Evolutionary conservation across 2,329 filamentous ascomycete species (phyloP).

Genomic region (Tolypocladium amazonense): DNA sequence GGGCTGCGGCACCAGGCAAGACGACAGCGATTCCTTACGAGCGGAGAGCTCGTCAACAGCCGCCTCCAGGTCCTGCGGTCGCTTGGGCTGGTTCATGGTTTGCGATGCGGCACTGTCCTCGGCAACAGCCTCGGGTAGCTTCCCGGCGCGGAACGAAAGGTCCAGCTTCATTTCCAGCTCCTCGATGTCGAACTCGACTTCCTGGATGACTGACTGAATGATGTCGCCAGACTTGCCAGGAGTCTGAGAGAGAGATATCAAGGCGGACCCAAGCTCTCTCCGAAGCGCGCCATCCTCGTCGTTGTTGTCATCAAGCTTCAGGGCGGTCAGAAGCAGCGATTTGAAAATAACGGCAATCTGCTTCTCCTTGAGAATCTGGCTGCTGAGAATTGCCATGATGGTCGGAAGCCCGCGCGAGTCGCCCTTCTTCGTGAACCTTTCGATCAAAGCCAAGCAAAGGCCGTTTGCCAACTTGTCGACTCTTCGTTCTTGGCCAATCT

Average conservation of each 20-base stretch:
- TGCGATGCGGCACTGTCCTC: slow-evolving; percentile 32
- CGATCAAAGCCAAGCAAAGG: slow-evolving; percentile 54
- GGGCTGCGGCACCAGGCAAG: slow-evolving; percentile 41
- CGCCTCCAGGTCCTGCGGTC: slow-evolving; percentile 25
- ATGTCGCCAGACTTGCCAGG: slow-evolving; percentile 47
- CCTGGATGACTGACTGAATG: slow-evolving; percentile 56
- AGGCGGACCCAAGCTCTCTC: slow-evolving; percentile 51
- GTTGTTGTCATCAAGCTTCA: slow-evolving; percentile 43
- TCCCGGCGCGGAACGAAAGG: slow-evolving; percentile 50
- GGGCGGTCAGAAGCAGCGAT: slow-evolving; percentile 48
- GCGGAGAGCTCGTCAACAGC: slow-evolving; percentile 27
- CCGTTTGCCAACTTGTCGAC: slow-evolving; percentile 64
- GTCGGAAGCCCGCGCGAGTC: slow-evolving; percentile 45
- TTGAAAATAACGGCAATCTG: slow-evolving; percentile 58
- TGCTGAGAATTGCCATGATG: slow-evolving; percentile 51
- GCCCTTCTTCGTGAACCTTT: slow-evolving; percentile 49
- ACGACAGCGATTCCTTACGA: slow-evolving; percentile 26
- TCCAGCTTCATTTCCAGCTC: slow-evolving; percentile 66
- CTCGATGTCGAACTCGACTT: slow-evolving; percentile 61
- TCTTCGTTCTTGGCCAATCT: slow-evolving; percentile 53
- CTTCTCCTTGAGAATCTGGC: slow-evolving; percentile 49
- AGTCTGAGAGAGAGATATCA: slow-evolving; percentile 56
- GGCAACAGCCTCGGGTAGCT: slow-evolving; percentile 36
- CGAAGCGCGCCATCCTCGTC: slow-evolving; percentile 46
- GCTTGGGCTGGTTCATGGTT: slow-evolving; percentile 12